A percentile compares a stretch with the other conserved stretches of the same genome.
phyloP scores from a whole-genome alignment of 345 rosid species.

The Eucalyptus pumila region DNA sequence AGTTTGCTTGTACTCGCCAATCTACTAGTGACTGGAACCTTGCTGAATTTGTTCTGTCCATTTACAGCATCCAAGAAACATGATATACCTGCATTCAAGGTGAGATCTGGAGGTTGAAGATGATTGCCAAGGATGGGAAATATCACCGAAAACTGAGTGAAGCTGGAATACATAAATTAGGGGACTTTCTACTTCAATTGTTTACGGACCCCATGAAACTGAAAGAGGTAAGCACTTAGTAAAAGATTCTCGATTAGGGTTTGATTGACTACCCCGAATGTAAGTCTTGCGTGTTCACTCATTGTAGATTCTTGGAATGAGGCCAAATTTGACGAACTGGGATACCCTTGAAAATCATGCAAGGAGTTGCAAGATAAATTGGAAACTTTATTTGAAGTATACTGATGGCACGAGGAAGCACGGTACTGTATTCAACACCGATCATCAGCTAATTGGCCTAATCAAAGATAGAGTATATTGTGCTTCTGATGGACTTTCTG shows the following conservation, averaged over 20 bases:
- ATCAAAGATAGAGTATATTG: not conserved
- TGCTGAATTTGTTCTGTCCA: not conserved
- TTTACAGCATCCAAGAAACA: conserved; percentile 82
- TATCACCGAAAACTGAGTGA: conserved; percentile 78
- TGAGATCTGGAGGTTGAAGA: conserved; percentile 94
- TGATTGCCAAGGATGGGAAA: conserved; percentile 88
- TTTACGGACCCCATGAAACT: conserved; percentile 61
- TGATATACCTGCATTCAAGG: conserved; percentile 75
- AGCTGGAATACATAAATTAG: conserved; percentile 68
- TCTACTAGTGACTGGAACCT: no score
- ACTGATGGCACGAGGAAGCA: not conserved
- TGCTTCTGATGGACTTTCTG: not conserved
- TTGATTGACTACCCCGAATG: not conserved
- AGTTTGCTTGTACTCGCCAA: no score
- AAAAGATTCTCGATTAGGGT: no score
- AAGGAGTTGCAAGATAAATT: not conserved
- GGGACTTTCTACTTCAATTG: conserved; percentile 68
- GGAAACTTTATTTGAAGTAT: not conserved
- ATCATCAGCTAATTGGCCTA: not conserved
- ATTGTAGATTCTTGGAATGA: not conserved
- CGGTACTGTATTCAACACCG: not conserved
- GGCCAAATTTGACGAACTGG: not conserved
- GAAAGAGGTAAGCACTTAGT: conserved; percentile 27
- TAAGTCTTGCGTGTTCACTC: not conserved
- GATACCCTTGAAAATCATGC: not conserved